Evolutionary conservation across 2,329 filamentous ascomycete species (phyloP), one percentile per base, ranked within the genome.

Genomic region (Colletotrichum euphorbiae): DNA sequence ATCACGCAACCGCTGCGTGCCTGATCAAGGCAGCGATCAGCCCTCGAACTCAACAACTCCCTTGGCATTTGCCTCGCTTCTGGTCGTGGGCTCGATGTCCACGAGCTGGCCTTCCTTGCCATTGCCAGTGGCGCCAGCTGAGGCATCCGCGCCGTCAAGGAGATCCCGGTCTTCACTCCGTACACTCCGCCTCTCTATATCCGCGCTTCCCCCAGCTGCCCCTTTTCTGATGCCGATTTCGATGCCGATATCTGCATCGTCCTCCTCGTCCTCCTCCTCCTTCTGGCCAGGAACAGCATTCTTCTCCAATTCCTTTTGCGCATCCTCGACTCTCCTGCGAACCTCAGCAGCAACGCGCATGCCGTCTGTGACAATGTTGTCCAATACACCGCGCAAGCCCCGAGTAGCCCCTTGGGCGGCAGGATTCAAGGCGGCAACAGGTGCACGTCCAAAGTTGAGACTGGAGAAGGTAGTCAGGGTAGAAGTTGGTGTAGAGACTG

Each of bases 281-380:
- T 70, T 83, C 74, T 90, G 84, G 50, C 86, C 81, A 2, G 87
- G 86, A n/a, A 90, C 80, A 0, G 91, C 91, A 69, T 94, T 94
- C 79, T 90, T 91, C 79, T 98, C 95, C 72, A 98, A 82, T 76
- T 98, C 95, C 73, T 90, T 90, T 79, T 98, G 94, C 3, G 95
- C 95, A 77, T 99, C 96, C 71, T 99, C 95, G 91, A 98, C 97
- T 50, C 94, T 87, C 74, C 94, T 89, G 72, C 92, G 87, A 58
- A 99, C 95, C 78, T 99, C 96, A 1, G 91, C 93, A 0, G 96
- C 96, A 67, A 98, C 95, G 38, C 95, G 91, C 90, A 98, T 98
- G 46, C 96, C 96, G 76, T 99, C 96, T 2, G 92, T 97, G 71
- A 98, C 96, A 74, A 99, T 98, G 74, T 97, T 97, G 81, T 99